Evolutionary conservation across 805 yeast genomes (phyloP).

Genomic region (Kuraishia hungarica): DNA sequence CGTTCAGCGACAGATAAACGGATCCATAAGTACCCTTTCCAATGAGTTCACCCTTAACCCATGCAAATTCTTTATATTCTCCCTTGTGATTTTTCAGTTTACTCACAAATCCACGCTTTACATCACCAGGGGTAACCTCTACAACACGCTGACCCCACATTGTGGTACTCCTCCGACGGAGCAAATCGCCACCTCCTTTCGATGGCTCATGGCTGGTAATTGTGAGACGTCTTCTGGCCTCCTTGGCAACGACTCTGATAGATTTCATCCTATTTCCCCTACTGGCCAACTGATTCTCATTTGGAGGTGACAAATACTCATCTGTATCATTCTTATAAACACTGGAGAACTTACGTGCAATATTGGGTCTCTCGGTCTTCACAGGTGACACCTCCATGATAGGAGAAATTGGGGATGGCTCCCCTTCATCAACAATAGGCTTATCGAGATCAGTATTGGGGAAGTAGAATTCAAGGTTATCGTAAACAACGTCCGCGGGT

Average conservation of each 20-base stretch:
- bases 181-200: conserved; percentile 18
- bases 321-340: conserved; percentile 27
- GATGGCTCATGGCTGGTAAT: not conserved
- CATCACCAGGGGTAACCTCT: conserved; percentile 74
- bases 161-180: conserved; percentile 80
- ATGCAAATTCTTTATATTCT: conserved; percentile 77
- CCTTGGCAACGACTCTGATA: conserved; percentile 87
- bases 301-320: conserved; percentile 7
- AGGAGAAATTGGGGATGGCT: conserved; percentile 49
- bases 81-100: conserved; percentile 59
- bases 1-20: conserved; percentile 85
- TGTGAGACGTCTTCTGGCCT: conserved; percentile 41
- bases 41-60: conserved; percentile 96
- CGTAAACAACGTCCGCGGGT: conserved; percentile 87
- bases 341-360: conserved; percentile 34
- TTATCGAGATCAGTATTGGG: conserved; percentile 89
- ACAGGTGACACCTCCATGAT: conserved; percentile 12
- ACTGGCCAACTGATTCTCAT: conserved; percentile 9
- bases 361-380: conserved; percentile 20
- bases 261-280: conserved; percentile 70
- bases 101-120: conserved; percentile 55
- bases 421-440: conserved; percentile 74
- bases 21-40: conserved; percentile 97
- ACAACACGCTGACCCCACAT: conserved; percentile 96
- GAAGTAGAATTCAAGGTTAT: conserved; percentile 84